Conservation (phyloP, 2,329 filamentous ascomycete genomes). For the Gyromitra esculenta region DNA sequence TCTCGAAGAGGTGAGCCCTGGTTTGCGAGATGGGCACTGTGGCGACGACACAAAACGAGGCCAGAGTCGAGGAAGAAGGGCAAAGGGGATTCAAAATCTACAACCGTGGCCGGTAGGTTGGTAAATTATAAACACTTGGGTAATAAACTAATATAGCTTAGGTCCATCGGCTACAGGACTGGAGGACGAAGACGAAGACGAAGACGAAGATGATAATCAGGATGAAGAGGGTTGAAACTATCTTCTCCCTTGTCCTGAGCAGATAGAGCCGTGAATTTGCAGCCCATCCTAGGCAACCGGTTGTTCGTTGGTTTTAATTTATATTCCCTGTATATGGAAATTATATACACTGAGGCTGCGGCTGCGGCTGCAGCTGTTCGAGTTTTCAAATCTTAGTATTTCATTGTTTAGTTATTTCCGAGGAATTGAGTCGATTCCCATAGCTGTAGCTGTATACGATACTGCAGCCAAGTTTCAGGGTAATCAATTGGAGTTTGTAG, state of each 20-base stretch:
- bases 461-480: too few relatives aligned
- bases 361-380: too few relatives aligned
- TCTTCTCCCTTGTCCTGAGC: neutral
- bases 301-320: too few relatives aligned
- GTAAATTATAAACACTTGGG: neutral
- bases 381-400: too few relatives aligned
- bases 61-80: neutral
- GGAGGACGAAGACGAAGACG: neutral
- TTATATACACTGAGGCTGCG: too few relatives aligned
- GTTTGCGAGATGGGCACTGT: conserved; percentile 4
- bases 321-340: too few relatives aligned
- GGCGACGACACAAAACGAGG: conserved; percentile 11
- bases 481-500: too few relatives aligned
- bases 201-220: neutral
- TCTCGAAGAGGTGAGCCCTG: conserved; percentile 1
- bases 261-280: neutral
- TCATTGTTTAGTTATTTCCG: too few relatives aligned
- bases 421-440: too few relatives aligned
- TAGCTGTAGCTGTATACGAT: neutral
- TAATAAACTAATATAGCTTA: neutral
- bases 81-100: neutral
- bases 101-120: neutral
- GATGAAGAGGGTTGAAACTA: neutral
- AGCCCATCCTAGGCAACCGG: too few relatives aligned
- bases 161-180: neutral